Evolutionary conservation across 345 rosid species (phyloP), one percentile per base, ranked within the genome.

Genomic region (Euclidium syriacum): DNA sequence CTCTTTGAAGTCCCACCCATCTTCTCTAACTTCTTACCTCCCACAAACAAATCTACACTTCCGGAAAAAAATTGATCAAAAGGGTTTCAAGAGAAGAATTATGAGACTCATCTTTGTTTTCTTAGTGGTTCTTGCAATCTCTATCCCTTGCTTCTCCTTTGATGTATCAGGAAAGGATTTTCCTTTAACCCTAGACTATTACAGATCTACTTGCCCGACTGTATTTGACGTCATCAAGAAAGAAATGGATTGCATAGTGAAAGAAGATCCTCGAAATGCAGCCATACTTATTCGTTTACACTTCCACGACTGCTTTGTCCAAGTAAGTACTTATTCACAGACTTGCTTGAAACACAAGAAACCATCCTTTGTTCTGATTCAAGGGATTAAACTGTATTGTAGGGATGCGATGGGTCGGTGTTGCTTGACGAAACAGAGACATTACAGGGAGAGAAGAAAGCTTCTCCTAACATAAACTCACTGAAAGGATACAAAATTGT

Each of bases 371-470:
- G 7, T 18, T 16, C 10, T 29, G 19, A 7, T 33, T 51, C 27
- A 22, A 24, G 41, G 42, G 18, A 44, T 49, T 3, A 38, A 64
- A 40, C 10, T 33, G 39, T 42, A 24, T 17, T 66, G 56, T 73
- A 91, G 98, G 95, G 98, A 33, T 92, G 98, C 15, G 98, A 92
- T 43, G 98, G 79, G 14, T 92, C 98, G 10, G 78, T 84, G 73
- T 71, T 92, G 71, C 81, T 92, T 5, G 98, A 92, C 23, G 96
- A 92, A 26, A 89, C 94, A 25, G 71, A 71, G 39, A 56, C 68
- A 25, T 56, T 92, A 12, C 58, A 71, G 56, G 98, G 95, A 60
- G 98, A 89, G 75, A 89, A 89, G 78, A 76, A 62, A 59, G 94
- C 96, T 16, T 71, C 85, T 5, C 52, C 77, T 4, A 89, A 79